Conservation (phyloP, 768 basidiomycete genomes). For the Hericium rajendrae region DNA sequence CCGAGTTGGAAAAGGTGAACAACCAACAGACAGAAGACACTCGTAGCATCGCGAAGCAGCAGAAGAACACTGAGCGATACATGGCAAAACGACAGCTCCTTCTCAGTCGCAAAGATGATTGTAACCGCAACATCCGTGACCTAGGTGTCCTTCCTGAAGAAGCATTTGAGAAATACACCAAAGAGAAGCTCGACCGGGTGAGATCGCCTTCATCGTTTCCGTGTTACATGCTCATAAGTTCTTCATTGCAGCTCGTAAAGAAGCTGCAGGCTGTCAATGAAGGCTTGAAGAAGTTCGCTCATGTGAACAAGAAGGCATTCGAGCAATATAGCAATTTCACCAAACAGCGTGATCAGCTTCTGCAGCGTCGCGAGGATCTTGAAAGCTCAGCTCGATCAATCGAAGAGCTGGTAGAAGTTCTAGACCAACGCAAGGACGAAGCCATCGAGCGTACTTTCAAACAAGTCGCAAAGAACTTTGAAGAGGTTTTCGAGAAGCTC, state of each 20-base stretch:
- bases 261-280: slow-evolving; percentile 91
- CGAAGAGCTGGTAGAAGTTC: slow-evolving; percentile 82
- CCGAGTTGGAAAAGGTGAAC: slow-evolving; percentile 64
- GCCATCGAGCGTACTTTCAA: slow-evolving; percentile 98
- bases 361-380: slow-evolving; percentile 81
- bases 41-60: slow-evolving; percentile 78
- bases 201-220: slow-evolving; percentile 17
- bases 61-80: slow-evolving; percentile 93
- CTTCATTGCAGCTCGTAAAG: slow-evolving; percentile 64
- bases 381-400: slow-evolving; percentile 87
- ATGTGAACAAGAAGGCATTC: slow-evolving; percentile 99
- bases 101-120: slow-evolving; percentile 78
- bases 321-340: slow-evolving; percentile 98
- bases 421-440: slow-evolving; percentile 97
- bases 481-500: slow-evolving; percentile 92
- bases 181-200: slow-evolving; percentile 81
- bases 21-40: slow-evolving; percentile 80
- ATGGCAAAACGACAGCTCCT: slow-evolving; percentile 88
- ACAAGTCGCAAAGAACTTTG: slow-evolving; percentile 94
- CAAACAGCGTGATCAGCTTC: slow-evolving; percentile 88
- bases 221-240: not conserved
- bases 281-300: slow-evolving; percentile 88
- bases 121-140: slow-evolving; percentile 91
- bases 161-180: slow-evolving; percentile 91
- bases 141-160: slow-evolving; percentile 95